A percentile compares a stretch with the other conserved stretches of the same genome.
These are phyloP conservation scores for Forsythia suspensa DNA, from an alignment of 257 asterid genomes.

Conservation along the genomic window DNA sequence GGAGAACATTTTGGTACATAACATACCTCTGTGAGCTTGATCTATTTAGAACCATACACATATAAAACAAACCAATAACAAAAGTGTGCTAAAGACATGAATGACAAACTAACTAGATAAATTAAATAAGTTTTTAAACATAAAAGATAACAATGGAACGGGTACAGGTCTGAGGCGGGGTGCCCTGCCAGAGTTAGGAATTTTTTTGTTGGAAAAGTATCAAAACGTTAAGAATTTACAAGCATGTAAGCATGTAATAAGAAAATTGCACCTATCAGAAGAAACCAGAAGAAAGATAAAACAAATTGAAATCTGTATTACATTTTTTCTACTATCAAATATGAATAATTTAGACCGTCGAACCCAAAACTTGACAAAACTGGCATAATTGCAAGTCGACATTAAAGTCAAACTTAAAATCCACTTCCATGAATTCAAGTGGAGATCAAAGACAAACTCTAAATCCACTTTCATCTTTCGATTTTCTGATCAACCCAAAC, in stretches of 20 bases:
- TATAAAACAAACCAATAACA: no score
- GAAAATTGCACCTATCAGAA: neutral
- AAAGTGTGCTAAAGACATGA: no score
- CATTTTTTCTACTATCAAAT: neutral
- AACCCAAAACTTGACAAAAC: constrained; percentile 5
- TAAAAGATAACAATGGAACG: no score
- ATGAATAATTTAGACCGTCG: constrained; percentile 1
- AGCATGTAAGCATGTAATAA: neutral
- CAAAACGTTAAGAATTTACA: no score
- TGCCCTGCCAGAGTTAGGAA: no score
- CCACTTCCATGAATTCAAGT: constrained; percentile 12
- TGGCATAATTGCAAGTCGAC: constrained; percentile 1
- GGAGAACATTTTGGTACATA: neutral
- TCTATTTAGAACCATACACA: no score
- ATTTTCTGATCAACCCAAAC: constrained; percentile 18
- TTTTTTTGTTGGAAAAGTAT: no score
- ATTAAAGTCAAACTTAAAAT: constrained; percentile 21
- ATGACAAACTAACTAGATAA: no score
- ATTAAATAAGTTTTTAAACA: no score
- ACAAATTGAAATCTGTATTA: constrained; percentile 9
- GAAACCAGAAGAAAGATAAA: neutral
- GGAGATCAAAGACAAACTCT: constrained; percentile 18
- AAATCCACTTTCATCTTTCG: constrained; percentile 23
- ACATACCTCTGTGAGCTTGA: no score
- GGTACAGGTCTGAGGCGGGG: no score